Conservation (phyloP, 2,329 filamentous ascomycete species). For the Aspergillus fumigatus region DNA sequence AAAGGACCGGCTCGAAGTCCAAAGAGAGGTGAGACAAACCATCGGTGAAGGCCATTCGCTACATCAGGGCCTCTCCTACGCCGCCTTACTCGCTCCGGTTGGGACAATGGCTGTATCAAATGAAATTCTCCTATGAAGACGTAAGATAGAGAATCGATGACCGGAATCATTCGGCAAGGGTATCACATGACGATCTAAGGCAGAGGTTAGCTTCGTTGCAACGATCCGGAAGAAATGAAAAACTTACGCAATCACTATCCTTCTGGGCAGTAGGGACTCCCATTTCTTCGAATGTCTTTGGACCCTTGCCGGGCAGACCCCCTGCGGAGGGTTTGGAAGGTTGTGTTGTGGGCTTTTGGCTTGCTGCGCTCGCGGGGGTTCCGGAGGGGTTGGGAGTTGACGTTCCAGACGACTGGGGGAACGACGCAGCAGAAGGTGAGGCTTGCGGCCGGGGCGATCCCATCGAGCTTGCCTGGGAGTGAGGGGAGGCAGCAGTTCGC, state of each 20-base stretch:
- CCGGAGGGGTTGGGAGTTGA: constrained; percentile 36
- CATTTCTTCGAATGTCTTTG: constrained; percentile 98
- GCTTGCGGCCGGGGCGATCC: constrained; percentile 22
- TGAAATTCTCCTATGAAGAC: constrained; percentile 11
- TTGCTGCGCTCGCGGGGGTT: constrained; percentile 26
- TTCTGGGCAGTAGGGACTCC: constrained; percentile 79
- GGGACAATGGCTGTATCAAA: background rate
- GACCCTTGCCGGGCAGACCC: constrained; percentile 63
- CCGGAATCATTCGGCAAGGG: constrained; percentile 17
- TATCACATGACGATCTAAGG: constrained; percentile 41
- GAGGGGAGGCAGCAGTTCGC: constrained; percentile 27
- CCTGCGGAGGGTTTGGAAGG: constrained; percentile 22
- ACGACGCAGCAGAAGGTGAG: constrained; percentile 29
- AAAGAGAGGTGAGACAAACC: background rate
- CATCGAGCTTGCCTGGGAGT: constrained; percentile 17
- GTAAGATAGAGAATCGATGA: constrained; percentile 13
- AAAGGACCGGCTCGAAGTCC: background rate
- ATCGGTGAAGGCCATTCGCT: background rate
- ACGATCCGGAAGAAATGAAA: background rate
- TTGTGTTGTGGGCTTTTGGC: constrained; percentile 31
- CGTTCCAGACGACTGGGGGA: constrained; percentile 30
- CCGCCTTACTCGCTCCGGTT: background rate
- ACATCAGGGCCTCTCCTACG: background rate
- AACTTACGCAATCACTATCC: constrained; percentile 83
- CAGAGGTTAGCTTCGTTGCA: constrained; percentile 10